A percentile compares a stretch with the other conserved stretches of the same genome.
Evolutionary conservation across 148 eudicot species (phyloP).

Genomic region (Camellia japonica): DNA sequence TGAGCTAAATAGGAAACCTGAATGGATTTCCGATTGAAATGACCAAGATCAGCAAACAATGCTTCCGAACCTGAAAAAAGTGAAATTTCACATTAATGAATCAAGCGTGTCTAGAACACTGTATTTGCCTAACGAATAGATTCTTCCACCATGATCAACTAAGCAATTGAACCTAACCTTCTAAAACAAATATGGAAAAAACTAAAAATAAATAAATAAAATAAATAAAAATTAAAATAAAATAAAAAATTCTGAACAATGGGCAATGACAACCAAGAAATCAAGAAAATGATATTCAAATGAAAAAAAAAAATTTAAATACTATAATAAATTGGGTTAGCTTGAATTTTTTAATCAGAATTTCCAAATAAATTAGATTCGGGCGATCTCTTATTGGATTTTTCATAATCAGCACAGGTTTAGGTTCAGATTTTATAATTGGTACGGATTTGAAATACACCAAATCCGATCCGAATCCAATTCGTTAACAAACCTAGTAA

Average conservation of each 20-base stretch:
- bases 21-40: slow-evolving; percentile 54
- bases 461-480: neutral
- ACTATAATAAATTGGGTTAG: too few species aligned
- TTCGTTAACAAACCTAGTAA: neutral
- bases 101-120: neutral
- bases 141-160: slow-evolving; percentile 3
- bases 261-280: too few species aligned
- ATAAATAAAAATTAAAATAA: too few species aligned
- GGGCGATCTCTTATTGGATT: too few species aligned
- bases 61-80: slow-evolving; percentile 64
- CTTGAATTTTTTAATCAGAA: too few species aligned
- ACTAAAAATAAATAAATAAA: too few species aligned
- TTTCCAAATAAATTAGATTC: too few species aligned
- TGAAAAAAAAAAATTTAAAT: neutral
- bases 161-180: neutral
- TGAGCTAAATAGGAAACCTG: slow-evolving; percentile 34
- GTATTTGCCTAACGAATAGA: neutral
- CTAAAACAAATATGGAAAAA: neutral
- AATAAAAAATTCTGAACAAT: too few species aligned
- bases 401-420: too few species aligned
- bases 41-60: slow-evolving; percentile 73
- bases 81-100: neutral
- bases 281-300: too few species aligned
- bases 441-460: neutral
- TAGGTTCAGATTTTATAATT: neutral